Percentiles rank a stretch among this genome's conserved stretches.
phyloP scores from a whole-genome alignment of 1,284 basidiomycete genomes.

The Flammula alnicola region DNA sequence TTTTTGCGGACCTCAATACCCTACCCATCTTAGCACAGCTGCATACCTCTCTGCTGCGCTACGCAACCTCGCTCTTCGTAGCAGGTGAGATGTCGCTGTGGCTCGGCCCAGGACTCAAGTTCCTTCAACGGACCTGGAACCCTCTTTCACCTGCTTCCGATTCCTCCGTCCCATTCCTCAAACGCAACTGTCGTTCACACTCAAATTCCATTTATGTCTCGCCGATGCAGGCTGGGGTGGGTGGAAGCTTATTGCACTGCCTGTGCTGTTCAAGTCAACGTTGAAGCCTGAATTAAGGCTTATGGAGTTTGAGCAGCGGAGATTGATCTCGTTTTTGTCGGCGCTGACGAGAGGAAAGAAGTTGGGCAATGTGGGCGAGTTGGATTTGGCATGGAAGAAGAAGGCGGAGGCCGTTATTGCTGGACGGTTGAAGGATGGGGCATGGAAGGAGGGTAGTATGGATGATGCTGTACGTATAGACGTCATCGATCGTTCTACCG shows the following conservation, averaged over 20 bases:
- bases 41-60: constrained; percentile 51
- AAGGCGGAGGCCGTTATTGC: constrained; percentile 52
- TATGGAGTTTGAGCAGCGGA: constrained; percentile 37
- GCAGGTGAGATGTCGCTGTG: constrained; percentile 70
- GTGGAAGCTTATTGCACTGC: constrained; percentile 69
- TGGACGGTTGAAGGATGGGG: constrained; percentile 40
- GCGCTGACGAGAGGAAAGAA: constrained; percentile 50
- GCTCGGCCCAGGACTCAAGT: constrained; percentile 61
- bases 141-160: too few species aligned
- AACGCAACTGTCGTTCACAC: constrained; percentile 44
- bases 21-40: constrained; percentile 44
- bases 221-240: constrained; percentile 72
- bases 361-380: constrained; percentile 44
- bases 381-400: constrained; percentile 61
- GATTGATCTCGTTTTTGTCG: constrained; percentile 55
- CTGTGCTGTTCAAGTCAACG: constrained; percentile 56
- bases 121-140: constrained; percentile 56
- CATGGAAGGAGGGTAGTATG: constrained; percentile 35
- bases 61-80: constrained; percentile 53
- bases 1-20: constrained; percentile 48
- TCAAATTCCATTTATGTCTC: constrained; percentile 60
- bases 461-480: constrained; percentile 34
- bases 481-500: constrained; percentile 2
- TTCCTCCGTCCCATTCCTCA: too few species aligned
- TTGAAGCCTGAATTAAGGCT: constrained; percentile 46